These are phyloP conservation scores for Daldinia sp. DNA, from an alignment of 2,329 filamentous ascomycete genomes.

Conservation along the genomic window DNA sequence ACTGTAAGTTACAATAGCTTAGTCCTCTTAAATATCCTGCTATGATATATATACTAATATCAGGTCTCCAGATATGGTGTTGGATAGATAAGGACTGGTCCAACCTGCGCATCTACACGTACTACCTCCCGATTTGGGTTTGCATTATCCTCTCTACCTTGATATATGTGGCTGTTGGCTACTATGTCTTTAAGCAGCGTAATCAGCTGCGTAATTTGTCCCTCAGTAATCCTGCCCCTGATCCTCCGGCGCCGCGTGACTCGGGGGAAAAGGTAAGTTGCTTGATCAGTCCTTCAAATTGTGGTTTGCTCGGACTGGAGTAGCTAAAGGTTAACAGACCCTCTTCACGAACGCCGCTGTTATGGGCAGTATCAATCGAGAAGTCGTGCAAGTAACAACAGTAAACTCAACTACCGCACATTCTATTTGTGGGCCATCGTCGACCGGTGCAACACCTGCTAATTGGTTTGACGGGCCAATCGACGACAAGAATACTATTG, in stretches of 20 bases:
- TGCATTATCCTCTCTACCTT: conserved; percentile 67
- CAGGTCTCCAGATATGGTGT: conserved; percentile 66
- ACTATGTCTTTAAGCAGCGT: conserved; percentile 69
- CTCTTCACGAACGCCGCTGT: conserved; percentile 50
- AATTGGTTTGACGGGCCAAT: conserved; percentile 51
- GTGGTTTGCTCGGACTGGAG: too few species aligned
- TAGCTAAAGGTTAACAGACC: conserved; percentile 41
- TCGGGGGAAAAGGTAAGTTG: conserved; percentile 51
- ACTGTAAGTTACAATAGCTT: conserved; percentile 58
- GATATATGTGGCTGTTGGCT: conserved; percentile 69
- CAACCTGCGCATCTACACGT: conserved; percentile 69
- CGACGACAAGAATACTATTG: conserved; percentile 33
- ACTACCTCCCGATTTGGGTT: conserved; percentile 72
- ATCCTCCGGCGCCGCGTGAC: conserved; percentile 45
- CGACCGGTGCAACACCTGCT: conserved; percentile 31
- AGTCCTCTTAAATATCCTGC: background rate
- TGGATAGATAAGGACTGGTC: conserved; percentile 69
- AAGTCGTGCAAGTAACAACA: conserved; percentile 51
- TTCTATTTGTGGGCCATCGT: conserved; percentile 18
- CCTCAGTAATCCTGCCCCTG: conserved; percentile 56
- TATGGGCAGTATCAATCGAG: conserved; percentile 51
- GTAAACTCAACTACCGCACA: conserved; percentile 47
- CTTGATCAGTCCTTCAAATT: background rate
- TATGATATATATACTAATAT: conserved; percentile 24
- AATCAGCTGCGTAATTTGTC: conserved; percentile 65